These are phyloP conservation scores for Euphorbia tirucalli DNA, from an alignment of 345 rosid genomes.

Conservation along the genomic window DNA sequence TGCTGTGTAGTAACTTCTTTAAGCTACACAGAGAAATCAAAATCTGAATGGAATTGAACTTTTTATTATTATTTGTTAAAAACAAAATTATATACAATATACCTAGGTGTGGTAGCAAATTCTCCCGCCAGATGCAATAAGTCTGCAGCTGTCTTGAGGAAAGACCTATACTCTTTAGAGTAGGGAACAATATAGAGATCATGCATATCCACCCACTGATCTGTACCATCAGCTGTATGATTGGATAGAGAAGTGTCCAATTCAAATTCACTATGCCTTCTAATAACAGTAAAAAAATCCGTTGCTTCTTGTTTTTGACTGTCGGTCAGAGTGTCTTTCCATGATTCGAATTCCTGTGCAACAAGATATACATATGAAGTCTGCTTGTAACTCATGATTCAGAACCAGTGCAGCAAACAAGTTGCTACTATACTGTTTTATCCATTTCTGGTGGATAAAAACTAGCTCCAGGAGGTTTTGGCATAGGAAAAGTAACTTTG, in stretches of 20 bases:
- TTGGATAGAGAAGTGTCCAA: conserved; percentile 39
- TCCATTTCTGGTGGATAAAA: conserved; percentile 98
- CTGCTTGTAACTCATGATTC: conserved; percentile 7
- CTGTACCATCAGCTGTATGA: conserved; percentile 29
- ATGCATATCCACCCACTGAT: conserved; percentile 26
- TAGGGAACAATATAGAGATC: conserved; percentile 68
- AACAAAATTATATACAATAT: conserved; percentile 14
- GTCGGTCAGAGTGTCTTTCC: conserved; percentile 56
- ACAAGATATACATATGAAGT: conserved; percentile 23
- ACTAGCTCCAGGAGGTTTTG: conserved; percentile 88
- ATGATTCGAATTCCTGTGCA: conserved; percentile 68
- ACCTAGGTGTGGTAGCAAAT: conserved; percentile 70
- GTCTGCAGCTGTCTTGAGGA: conserved; percentile 60
- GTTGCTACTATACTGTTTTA: conserved; percentile 50
- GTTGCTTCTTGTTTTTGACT: conserved; percentile 55
- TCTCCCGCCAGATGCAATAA: conserved; percentile 84
- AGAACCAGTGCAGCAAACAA: conserved; percentile 5
- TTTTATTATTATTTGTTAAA: too few species aligned
- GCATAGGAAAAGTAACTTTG: conserved; percentile 71
- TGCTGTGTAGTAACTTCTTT: conserved; percentile 80
- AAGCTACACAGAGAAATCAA: conserved; percentile 49
- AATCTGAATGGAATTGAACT: neutral
- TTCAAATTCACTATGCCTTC: conserved; percentile 52
- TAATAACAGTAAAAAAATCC: conserved; percentile 77
- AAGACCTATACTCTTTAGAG: conserved; percentile 61